Percentiles rank a stretch among this genome's conserved stretches.
phyloP scores from a whole-genome alignment of 2,329 filamentous ascomycete species.

The Colletotrichum caudatum region DNA sequence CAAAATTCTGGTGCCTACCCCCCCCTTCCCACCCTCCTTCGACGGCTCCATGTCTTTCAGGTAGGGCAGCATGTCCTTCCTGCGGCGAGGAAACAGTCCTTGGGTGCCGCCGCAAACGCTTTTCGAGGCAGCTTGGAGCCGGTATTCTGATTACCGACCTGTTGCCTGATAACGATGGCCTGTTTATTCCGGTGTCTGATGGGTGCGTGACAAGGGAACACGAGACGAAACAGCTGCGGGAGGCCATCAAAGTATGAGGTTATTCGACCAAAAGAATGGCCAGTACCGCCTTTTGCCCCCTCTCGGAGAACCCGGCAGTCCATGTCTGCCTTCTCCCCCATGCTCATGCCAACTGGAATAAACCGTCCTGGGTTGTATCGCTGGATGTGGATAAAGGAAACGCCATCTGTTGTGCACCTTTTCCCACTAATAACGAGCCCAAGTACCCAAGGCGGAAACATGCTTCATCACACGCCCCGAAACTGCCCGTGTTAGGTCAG shows the following conservation, averaged over 20 bases:
- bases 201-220: neutral
- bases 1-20: neutral
- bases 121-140: neutral
- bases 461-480: too few species aligned
- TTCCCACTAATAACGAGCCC: neutral
- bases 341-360: neutral
- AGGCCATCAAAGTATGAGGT: neutral
- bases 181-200: neutral
- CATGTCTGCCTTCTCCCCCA: neutral
- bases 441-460: too few species aligned
- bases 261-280: neutral
- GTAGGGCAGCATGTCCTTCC: neutral
- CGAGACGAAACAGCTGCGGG: neutral
- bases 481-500: neutral
- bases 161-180: neutral
- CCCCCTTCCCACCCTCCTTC: neutral
- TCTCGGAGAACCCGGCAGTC: neutral
- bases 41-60: neutral
- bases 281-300: too few species aligned
- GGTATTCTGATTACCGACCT: neutral
- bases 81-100: neutral
- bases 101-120: neutral
- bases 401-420: too few species aligned
- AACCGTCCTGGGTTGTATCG: neutral
- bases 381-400: neutral